A percentile compares a stretch with the other conserved stretches of the same genome.
phyloP scores from a whole-genome alignment of 106 monocot species.

The Triglochin maritima region DNA sequence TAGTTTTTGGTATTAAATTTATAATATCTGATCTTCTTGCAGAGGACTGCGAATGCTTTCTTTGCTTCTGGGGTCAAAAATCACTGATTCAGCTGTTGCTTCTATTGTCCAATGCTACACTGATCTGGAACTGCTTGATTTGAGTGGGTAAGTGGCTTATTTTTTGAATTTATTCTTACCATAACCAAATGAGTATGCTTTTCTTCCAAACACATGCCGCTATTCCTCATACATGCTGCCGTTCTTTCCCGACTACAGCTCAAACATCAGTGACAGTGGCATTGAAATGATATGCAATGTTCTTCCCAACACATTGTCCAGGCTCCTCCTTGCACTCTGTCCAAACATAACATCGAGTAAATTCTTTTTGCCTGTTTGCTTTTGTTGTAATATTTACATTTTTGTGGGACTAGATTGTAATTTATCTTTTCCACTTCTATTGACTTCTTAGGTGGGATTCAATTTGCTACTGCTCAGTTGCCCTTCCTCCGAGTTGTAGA shows the following conservation, averaged over 20 bases:
- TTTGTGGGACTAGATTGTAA: not conserved
- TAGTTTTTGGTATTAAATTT: not conserved
- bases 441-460: constrained; percentile 68
- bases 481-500: constrained; percentile 78
- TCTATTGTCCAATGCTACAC: constrained; percentile 53
- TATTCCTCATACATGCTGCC: too few species aligned
- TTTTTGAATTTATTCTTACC: not conserved
- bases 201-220: not conserved
- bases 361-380: not conserved
- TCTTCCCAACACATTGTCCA: constrained; percentile 53
- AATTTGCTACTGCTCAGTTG: constrained; percentile 80
- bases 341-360: constrained; percentile 93
- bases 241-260: constrained; percentile 23
- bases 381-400: not conserved
- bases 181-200: too few species aligned
- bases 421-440: not conserved
- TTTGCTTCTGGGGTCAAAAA: constrained; percentile 63
- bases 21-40: not conserved
- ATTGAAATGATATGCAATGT: constrained; percentile 96
- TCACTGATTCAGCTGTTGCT: constrained; percentile 93
- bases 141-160: constrained; percentile 63
- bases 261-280: constrained; percentile 86
- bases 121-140: constrained; percentile 76
- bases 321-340: constrained; percentile 82
- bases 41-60: constrained; percentile 80